Percentiles rank a stretch among this genome's conserved stretches.
Evolutionary conservation across 352 stramenopile species (phyloP).

Genomic region (Globisporangium okanoganense): DNA sequence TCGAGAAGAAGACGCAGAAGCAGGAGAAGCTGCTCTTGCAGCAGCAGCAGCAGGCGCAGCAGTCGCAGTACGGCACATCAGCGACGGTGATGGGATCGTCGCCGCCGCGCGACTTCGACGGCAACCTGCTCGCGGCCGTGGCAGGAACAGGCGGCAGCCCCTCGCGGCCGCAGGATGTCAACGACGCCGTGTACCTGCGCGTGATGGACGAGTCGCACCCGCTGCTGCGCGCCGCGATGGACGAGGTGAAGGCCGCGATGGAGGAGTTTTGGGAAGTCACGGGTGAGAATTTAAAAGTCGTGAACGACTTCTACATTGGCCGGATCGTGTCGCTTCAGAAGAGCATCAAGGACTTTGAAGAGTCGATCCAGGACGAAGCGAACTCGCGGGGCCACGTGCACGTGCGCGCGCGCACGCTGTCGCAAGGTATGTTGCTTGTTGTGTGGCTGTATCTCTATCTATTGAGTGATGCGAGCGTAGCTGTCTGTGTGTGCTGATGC

Average conservation of each 20-base stretch:
- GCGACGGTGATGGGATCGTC: constrained; percentile 1
- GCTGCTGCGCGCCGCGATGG: constrained; percentile 38
- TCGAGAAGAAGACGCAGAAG: constrained; percentile 77
- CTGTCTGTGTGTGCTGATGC: not conserved
- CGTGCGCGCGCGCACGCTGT: constrained; percentile 49
- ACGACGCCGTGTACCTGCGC: constrained; percentile 24
- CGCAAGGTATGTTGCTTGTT: constrained; percentile 35
- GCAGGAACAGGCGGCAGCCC: not conserved
- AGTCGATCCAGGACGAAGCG: constrained; percentile 58
- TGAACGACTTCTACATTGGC: constrained; percentile 82
- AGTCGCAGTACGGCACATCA: constrained; percentile 17
- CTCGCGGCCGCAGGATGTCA: constrained; percentile 10
- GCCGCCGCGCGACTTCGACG: not conserved
- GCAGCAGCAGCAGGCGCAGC: constrained; percentile 36
- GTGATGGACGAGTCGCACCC: constrained; percentile 62
- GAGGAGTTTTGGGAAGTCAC: constrained; percentile 83
- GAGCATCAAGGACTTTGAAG: constrained; percentile 74
- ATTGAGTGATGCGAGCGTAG: not conserved
- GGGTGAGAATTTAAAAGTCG: constrained; percentile 73
- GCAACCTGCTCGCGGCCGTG: not conserved
- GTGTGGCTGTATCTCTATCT: not conserved
- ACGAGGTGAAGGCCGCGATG: constrained; percentile 72
- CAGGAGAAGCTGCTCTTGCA: constrained; percentile 66
- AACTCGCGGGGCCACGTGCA: constrained; percentile 76
- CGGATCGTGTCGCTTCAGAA: constrained; percentile 68